Evolutionary conservation across 371 early-diverging fungal species (phyloP).

Genomic region (Phascolomyces articulosus): DNA sequence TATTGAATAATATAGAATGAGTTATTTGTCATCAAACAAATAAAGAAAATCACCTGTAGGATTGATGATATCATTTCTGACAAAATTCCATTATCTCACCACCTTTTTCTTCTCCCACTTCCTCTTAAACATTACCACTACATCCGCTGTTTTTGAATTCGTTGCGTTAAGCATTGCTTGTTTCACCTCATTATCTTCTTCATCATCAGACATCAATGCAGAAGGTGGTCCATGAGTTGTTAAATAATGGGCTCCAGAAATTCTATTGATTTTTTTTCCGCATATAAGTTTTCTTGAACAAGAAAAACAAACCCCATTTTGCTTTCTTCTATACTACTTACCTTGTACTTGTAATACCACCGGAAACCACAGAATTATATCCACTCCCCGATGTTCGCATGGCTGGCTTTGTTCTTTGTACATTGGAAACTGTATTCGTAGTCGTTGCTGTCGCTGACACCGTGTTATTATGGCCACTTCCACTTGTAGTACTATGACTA

Average conservation of each 20-base stretch:
- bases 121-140: background rate
- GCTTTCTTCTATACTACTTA: no score
- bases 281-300: no score
- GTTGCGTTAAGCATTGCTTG: slow-evolving; percentile 52
- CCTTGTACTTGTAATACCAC: slow-evolving; percentile 35
- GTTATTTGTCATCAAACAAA: no score
- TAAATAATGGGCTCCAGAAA: slow-evolving; percentile 64
- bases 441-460: no score
- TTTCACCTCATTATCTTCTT: slow-evolving; percentile 54
- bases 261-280: no score
- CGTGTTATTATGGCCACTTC: background rate
- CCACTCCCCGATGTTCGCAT: slow-evolving; percentile 39
- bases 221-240: slow-evolving; percentile 54
- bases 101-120: no score
- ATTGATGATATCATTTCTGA: background rate
- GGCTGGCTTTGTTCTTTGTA: slow-evolving; percentile 7
- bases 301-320: no score
- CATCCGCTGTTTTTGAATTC: slow-evolving; percentile 12
- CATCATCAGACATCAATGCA: slow-evolving; percentile 67
- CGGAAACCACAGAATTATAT: slow-evolving; percentile 47
- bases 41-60: background rate
- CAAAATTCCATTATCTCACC: background rate
- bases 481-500: no score
- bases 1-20: no score
- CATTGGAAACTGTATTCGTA: no score